phyloP scores from a whole-genome alignment of 129 eudicot species.

The Lactuca saligna region DNA sequence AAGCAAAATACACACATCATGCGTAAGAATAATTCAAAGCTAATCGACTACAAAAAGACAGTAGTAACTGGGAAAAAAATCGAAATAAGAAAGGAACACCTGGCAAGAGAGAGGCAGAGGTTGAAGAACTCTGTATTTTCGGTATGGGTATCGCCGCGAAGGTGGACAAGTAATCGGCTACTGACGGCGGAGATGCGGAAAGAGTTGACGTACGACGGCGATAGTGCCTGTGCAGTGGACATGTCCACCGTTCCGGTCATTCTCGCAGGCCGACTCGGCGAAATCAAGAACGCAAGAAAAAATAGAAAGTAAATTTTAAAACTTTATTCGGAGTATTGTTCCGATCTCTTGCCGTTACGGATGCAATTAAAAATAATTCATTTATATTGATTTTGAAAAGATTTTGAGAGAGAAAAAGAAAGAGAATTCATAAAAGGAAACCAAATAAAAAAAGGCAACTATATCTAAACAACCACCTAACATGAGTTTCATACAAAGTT shows the following conservation, averaged over 20 bases:
- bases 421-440: too few relatives aligned
- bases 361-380: background rate
- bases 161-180: conserved; percentile 39
- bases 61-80: background rate
- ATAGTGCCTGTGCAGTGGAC: conserved; percentile 15
- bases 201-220: conserved; percentile 45
- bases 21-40: background rate
- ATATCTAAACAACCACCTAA: too few relatives aligned
- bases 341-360: background rate
- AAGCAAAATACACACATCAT: background rate
- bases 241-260: conserved; percentile 23
- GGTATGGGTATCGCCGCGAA: conserved; percentile 8
- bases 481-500: too few relatives aligned
- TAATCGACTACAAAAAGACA: background rate
- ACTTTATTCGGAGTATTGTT: background rate
- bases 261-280: background rate
- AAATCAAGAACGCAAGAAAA: background rate
- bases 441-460: too few relatives aligned
- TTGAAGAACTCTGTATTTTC: conserved; percentile 54
- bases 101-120: conserved; percentile 79
- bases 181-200: conserved; percentile 61
- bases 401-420: too few relatives aligned
- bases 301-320: too few relatives aligned
- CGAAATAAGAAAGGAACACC: conserved; percentile 28
- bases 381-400: too few relatives aligned